Conservation (phyloP, 441 rosid genomes). For the Bruguiera hainesii region DNA sequence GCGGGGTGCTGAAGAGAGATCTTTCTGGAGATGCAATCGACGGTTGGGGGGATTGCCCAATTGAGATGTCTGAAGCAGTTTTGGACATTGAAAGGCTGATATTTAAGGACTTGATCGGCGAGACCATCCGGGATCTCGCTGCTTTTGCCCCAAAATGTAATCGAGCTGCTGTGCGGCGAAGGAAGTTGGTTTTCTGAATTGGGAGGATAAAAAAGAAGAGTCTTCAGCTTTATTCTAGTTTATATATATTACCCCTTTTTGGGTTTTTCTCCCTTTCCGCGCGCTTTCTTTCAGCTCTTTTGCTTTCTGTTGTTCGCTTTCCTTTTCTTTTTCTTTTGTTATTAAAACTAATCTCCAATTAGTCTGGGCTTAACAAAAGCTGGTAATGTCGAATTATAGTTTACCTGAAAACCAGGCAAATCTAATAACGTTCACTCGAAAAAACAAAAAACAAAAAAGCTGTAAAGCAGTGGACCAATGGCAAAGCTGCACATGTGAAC, state of each 20-base stretch:
- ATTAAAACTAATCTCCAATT: too few relatives aligned
- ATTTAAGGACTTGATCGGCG: conserved; percentile 80
- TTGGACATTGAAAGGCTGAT: conserved; percentile 72
- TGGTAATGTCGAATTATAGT: conserved; percentile 18
- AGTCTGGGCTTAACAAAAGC: conserved; percentile 9
- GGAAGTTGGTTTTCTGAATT: conserved; percentile 70
- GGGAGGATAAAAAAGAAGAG: conserved; percentile 1
- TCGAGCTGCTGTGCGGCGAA: conserved; percentile 29
- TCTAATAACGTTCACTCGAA: conserved; percentile 25
- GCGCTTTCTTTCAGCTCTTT: conserved; percentile 9
- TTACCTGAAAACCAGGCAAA: conserved; percentile 33
- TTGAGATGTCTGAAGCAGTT: conserved; percentile 71
- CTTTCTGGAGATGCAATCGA: conserved; percentile 50
- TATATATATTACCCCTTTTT: conserved; percentile 31
- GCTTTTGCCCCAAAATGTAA: conserved; percentile 27
- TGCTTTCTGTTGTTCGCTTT: not conserved
- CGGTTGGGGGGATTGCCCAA: conserved; percentile 58
- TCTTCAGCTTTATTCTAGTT: conserved; percentile 1
- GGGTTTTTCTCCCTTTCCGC: not conserved
- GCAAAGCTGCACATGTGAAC: conserved; percentile 7
- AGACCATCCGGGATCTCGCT: conserved; percentile 69
- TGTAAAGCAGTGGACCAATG: conserved; percentile 17
- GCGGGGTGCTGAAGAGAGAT: conserved; percentile 68
- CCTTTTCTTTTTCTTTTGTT: conserved; percentile 4
- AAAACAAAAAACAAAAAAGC: not conserved